Evolutionary conservation across 768 basidiomycete species (phyloP).

Genomic region (Trametes sanguinea): DNA sequence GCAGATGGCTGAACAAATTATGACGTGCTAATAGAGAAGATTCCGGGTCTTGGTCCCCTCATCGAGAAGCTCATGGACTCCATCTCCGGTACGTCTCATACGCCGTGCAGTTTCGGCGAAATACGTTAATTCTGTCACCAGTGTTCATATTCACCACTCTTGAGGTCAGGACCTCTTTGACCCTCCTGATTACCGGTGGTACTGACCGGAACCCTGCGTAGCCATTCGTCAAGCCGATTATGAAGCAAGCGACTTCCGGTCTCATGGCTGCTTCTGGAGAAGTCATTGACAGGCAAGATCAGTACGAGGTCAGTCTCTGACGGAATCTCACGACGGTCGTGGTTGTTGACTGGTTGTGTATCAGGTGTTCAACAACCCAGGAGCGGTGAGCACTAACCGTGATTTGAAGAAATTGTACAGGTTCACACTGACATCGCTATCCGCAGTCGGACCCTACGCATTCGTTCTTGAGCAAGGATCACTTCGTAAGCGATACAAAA

Average conservation of each 20-base stretch:
- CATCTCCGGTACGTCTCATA: slow-evolving; percentile 52
- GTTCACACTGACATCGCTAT: background rate
- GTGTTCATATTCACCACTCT: slow-evolving; percentile 85
- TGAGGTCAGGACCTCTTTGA: slow-evolving; percentile 47
- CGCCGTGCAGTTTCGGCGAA: too few relatives aligned
- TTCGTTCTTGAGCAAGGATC: slow-evolving; percentile 87
- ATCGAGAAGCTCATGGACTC: slow-evolving; percentile 80
- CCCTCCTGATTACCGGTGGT: too few relatives aligned
- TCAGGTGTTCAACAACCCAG: slow-evolving; percentile 76
- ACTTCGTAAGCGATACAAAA: slow-evolving; percentile 58
- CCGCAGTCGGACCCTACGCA: slow-evolving; percentile 82
- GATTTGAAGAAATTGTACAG: too few relatives aligned
- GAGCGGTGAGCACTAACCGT: slow-evolving; percentile 52
- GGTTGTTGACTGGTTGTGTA: background rate
- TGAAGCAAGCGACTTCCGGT: slow-evolving; percentile 67
- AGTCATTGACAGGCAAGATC: slow-evolving; percentile 79
- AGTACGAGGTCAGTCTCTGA: slow-evolving; percentile 58
- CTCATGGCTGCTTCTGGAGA: slow-evolving; percentile 67
- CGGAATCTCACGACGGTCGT: background rate
- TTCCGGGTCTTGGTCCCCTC: slow-evolving; percentile 73
- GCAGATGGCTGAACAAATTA: too few relatives aligned
- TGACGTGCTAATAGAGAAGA: slow-evolving; percentile 55
- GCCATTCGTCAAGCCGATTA: slow-evolving; percentile 80
- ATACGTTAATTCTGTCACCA: too few relatives aligned
- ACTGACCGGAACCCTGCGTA: slow-evolving; percentile 27